These are phyloP conservation scores for Picea abies DNA, from an alignment of 83 land plant species.

Conservation along the genomic window DNA sequence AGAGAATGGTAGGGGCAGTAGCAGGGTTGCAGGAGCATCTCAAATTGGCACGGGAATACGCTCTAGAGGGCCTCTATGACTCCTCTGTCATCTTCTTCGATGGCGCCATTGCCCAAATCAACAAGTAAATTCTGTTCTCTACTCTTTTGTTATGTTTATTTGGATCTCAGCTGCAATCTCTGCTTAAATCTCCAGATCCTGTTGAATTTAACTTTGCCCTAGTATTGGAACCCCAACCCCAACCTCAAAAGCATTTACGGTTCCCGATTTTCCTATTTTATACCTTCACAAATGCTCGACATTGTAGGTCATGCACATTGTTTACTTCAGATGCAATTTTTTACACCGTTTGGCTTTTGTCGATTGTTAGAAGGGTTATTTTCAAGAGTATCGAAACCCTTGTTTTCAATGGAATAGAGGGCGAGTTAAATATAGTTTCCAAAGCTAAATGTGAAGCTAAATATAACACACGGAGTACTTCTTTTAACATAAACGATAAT, in stretches of 20 bases:
- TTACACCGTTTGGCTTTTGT: no score
- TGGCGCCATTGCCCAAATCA: conserved; percentile 96
- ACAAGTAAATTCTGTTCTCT: conserved; percentile 62
- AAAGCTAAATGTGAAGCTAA: no score
- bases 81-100: conserved; percentile 96
- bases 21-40: conserved; percentile 86
- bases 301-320: not conserved
- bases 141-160: not conserved
- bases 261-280: not conserved
- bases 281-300: not conserved
- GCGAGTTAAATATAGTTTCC: no score
- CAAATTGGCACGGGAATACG: conserved; percentile 91
- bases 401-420: no score
- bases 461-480: no score
- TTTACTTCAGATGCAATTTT: not conserved
- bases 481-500: no score
- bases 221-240: not conserved
- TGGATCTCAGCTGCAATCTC: not conserved
- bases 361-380: not conserved
- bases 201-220: not conserved
- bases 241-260: not conserved
- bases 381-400: no score
- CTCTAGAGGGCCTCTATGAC: conserved; percentile 89
- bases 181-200: not conserved
- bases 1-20: conserved; percentile 52